Base-by-base conservation (phyloP, 306 rosid species). In the Lupinus albus region DNA sequence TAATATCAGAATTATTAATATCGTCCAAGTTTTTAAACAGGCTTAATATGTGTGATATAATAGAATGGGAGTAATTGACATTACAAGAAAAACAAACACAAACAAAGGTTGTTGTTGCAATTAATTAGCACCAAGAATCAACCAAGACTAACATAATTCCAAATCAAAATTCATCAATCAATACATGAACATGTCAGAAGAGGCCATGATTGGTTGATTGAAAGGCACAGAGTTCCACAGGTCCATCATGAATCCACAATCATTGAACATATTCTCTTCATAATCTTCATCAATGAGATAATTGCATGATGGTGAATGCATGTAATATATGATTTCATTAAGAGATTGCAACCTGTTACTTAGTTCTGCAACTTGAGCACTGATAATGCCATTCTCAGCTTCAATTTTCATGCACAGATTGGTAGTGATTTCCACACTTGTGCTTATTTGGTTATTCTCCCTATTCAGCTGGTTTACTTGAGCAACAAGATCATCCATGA, bases 311-410 rank as follows among this genome's bases (percentile, higher is more conserved):
- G 30, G 3, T 57, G 93, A 83, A 71, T 84, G 77, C 0, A 87
- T 84, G 46, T 46, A 86, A 7, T 42, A 17, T 2, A 83, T 68
- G 51, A 89, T 89, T 15, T 88, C 93, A 18, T 84, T 81, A 0
- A 92, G 84, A 3, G 96, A 86, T 44, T 84, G 84, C 56, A 89
- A 58, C 58, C 98, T 77, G 50, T 85, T 69, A 47, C 53, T 82
- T 44, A 92, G 86, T 84, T 92, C 98, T 32, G 57, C 91, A 89
- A 83, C 74, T 69, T 89, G 96, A 5, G 85, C 89, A 63, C 84
- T 76, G 64, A 89, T 87, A 14, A 92, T 77, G 1, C 85, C 83
- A 77, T 92, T 89, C 67, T 92, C 96, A 4, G 87, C 79, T 64
- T 86, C 98, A 2, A 89, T 61, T 4, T 78, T 85, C 13, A 64